Evolutionary conservation across 805 yeast genomes (phyloP).

Genomic region (Candida jianshihensis): DNA sequence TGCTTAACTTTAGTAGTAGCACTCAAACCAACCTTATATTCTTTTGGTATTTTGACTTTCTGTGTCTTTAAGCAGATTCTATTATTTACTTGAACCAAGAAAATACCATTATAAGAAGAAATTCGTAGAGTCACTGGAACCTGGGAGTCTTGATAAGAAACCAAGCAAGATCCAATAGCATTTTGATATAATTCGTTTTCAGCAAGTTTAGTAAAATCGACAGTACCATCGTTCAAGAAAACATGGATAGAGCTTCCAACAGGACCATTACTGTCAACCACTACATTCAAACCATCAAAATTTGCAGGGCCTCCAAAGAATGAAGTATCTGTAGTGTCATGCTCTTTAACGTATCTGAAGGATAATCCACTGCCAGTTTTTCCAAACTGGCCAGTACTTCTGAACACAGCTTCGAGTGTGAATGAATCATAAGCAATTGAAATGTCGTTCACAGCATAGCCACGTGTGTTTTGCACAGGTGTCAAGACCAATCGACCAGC

Average conservation of each 20-base stretch:
- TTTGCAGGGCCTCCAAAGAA: constrained; percentile 49
- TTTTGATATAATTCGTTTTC: constrained; percentile 21
- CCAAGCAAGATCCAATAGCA: constrained; percentile 49
- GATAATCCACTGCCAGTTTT: constrained; percentile 50
- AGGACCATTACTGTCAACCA: constrained; percentile 44
- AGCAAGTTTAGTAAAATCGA: constrained; percentile 23
- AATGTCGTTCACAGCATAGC: constrained; percentile 39
- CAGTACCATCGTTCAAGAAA: constrained; percentile 53
- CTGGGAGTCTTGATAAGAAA: constrained; percentile 56
- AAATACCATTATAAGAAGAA: constrained; percentile 44
- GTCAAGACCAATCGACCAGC: constrained; percentile 52
- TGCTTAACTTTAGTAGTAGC: constrained; percentile 38
- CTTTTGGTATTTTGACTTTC: constrained; percentile 37
- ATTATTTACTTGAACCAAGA: constrained; percentile 69
- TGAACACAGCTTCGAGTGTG: constrained; percentile 55
- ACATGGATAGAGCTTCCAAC: constrained; percentile 49
- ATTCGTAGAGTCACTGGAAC: constrained; percentile 67
- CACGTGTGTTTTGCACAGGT: constrained; percentile 32
- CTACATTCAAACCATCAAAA: constrained; percentile 59
- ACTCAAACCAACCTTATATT: constrained; percentile 46
- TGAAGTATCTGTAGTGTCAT: constrained; percentile 21
- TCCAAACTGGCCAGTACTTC: constrained; percentile 51
- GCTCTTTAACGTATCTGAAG: constrained; percentile 43
- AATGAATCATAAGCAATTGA: constrained; percentile 31
- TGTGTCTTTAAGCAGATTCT: constrained; percentile 63